Evolutionary conservation across 352 stramenopile species (phyloP).

Genomic region (Phytophthora hybrid): DNA sequence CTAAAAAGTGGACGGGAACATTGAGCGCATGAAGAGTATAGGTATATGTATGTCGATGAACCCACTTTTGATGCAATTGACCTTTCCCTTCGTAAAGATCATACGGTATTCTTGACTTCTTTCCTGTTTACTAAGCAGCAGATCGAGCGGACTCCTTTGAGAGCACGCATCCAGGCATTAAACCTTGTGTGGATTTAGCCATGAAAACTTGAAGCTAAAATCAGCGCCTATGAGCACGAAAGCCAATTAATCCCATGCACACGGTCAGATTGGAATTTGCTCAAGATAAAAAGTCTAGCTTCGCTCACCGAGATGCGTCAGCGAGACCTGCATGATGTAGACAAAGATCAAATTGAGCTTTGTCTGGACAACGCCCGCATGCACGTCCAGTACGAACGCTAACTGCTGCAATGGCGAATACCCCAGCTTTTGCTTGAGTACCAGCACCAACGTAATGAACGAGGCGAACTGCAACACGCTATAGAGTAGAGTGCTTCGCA

Average conservation of each 20-base stretch:
- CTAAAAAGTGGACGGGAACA: too few species aligned
- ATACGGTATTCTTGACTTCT: too few species aligned
- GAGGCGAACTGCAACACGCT: constrained; percentile 28
- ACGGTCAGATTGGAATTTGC: neutral
- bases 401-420: constrained; percentile 40
- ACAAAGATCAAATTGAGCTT: constrained; percentile 46
- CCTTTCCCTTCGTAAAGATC: too few species aligned
- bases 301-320: constrained; percentile 35
- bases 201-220: constrained; percentile 39
- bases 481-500: constrained; percentile 27
- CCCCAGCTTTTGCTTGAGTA: constrained; percentile 29
- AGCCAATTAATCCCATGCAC: neutral
- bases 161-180: too few species aligned
- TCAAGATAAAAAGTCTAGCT: neutral
- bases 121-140: too few species aligned
- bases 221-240: constrained; percentile 20
- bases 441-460: constrained; percentile 11
- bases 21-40: too few species aligned
- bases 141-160: too few species aligned
- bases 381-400: constrained; percentile 43
- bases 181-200: constrained; percentile 8
- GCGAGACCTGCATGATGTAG: constrained; percentile 44
- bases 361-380: constrained; percentile 33
- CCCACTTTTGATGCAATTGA: too few species aligned
- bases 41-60: too few species aligned